These are phyloP conservation scores for Chlorella ohadii DNA, from an alignment of 139 green algal species.

Conservation along the genomic window DNA sequence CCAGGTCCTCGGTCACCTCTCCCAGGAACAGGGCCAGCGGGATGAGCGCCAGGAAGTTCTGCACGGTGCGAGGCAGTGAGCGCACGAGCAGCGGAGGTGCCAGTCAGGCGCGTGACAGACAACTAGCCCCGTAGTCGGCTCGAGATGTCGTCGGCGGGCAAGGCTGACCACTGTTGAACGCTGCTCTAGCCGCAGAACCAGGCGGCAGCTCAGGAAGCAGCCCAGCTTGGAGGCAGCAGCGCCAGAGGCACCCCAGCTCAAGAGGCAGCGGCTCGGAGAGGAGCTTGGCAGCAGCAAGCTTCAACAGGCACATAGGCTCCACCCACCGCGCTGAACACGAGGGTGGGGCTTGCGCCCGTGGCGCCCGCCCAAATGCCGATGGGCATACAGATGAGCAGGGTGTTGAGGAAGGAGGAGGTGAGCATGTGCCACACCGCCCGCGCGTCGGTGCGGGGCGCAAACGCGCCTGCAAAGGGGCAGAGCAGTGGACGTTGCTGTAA, in stretches of 20 bases:
- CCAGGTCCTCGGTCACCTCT: constrained; percentile 90
- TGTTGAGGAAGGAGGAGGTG: constrained; percentile 64
- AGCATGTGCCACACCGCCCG: constrained; percentile 57
- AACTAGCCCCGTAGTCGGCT: too few species aligned
- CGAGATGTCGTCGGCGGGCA: too few species aligned
- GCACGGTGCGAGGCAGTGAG: neutral
- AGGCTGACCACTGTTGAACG: too few species aligned
- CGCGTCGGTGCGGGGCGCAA: constrained; percentile 44
- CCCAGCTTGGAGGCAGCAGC: too few species aligned
- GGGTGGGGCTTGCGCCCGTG: constrained; percentile 48
- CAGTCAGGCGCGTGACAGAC: neutral
- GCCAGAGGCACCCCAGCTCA: too few species aligned
- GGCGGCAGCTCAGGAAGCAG: too few species aligned
- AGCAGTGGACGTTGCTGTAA: neutral
- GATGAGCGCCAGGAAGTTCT: constrained; percentile 87
- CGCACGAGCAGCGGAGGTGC: too few species aligned
- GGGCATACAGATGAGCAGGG: constrained; percentile 76
- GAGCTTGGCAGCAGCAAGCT: too few species aligned
- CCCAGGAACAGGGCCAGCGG: constrained; percentile 89
- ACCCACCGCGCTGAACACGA: constrained; percentile 59
- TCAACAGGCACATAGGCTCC: constrained; percentile 11
- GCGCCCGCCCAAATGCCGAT: constrained; percentile 61
- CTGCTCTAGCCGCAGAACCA: too few species aligned
- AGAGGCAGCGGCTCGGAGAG: too few species aligned
- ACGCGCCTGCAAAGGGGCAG: constrained; percentile 30